Base-by-base conservation (phyloP, 2,329 filamentous ascomycete species). In the Pyrenochaeta sp. region DNA sequence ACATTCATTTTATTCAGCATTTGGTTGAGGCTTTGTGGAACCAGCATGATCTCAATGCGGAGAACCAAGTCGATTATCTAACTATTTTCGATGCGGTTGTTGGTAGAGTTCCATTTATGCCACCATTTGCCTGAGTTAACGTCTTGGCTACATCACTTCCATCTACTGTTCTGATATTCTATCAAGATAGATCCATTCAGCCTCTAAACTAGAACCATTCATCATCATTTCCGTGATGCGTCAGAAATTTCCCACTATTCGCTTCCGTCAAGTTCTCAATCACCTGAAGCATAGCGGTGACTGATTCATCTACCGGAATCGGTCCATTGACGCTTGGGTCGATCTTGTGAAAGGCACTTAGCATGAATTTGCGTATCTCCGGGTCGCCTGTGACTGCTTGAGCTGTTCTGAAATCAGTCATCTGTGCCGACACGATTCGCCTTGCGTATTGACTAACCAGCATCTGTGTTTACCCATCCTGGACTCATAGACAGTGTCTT, bases 401-500 rank as follows among this genome's bases (percentile, higher is more conserved):
- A 20, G 54, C 54, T 58, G 44, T 54, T 50, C 18, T 20, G 7
- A 29, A 51, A 31, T 58, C 37, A 51, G 51, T 49, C 46, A 14
- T 46, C 32, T 42, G 47, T 49, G 46, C 31, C n/a, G n/a, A n/a
- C n/a, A n/a, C n/a, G n/a, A n/a, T n/a, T n/a, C n/a, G n/a, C n/a
- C n/a, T n/a, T n/a, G n/a, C n/a, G n/a, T n/a, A 56, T 50, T 52
- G 29, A 56, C 56, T 60, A 3, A 60, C 56, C 49, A 50, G 56
- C 56, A 55, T 60, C 56, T 35, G 66, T 70, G 37, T 65, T 40
- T 12, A 73, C 67, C 60, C 60, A 73, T 49, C 74, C 74, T 15
- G 73, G 73, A 52, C 72, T 74, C 43, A 75, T 29, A 33, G 67
- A 68, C 49, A 76, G 45, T 30, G 71, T 68, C 52, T 70, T 71